Percentiles rank a stretch among this genome's conserved stretches.
Conservation (phyloP, 2,329 filamentous ascomycete genomes). For the Phyllachora maydis region DNA sequence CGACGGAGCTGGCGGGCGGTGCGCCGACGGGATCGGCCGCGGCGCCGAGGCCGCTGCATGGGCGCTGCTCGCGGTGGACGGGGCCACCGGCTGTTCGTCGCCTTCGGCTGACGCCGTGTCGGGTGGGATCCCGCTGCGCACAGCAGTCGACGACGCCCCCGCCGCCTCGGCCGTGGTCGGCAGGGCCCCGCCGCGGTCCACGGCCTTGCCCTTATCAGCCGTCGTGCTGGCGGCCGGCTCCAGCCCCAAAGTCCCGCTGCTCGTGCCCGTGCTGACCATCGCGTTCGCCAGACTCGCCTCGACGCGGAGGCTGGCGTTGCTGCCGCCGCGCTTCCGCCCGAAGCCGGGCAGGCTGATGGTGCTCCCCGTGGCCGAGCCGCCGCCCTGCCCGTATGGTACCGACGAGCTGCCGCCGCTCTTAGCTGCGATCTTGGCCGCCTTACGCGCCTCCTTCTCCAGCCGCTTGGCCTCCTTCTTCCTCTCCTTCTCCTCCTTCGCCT, state of each 20-base stretch:
- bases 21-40: slow-evolving; percentile 22
- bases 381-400: slow-evolving; percentile 20
- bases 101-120: too few species aligned
- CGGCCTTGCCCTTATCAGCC: slow-evolving; percentile 44
- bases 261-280: slow-evolving; percentile 14
- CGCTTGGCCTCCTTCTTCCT: slow-evolving; percentile 63
- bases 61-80: slow-evolving; percentile 4
- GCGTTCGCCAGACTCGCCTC: slow-evolving; percentile 29
- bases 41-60: slow-evolving; percentile 16
- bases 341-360: slow-evolving; percentile 40
- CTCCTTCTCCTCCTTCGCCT: slow-evolving; percentile 65
- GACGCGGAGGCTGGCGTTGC: slow-evolving; percentile 32
- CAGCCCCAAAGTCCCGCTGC: too few species aligned
- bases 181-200: slow-evolving; percentile 36
- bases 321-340: slow-evolving; percentile 37
- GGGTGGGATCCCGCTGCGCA: slow-evolving; percentile 5
- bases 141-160: slow-evolving; percentile 3
- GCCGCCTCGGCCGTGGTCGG: slow-evolving; percentile 7
- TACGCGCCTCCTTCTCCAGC: slow-evolving; percentile 59
- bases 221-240: slow-evolving; percentile 14
- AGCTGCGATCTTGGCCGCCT: slow-evolving; percentile 67
- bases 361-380: slow-evolving; percentile 37
- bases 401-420: slow-evolving; percentile 69
- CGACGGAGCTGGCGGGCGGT: slow-evolving; percentile 43
- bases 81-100: too few species aligned